phyloP scores from a whole-genome alignment of 2,329 filamentous ascomycete genomes.

The Pseudogymnoascus sp. region DNA sequence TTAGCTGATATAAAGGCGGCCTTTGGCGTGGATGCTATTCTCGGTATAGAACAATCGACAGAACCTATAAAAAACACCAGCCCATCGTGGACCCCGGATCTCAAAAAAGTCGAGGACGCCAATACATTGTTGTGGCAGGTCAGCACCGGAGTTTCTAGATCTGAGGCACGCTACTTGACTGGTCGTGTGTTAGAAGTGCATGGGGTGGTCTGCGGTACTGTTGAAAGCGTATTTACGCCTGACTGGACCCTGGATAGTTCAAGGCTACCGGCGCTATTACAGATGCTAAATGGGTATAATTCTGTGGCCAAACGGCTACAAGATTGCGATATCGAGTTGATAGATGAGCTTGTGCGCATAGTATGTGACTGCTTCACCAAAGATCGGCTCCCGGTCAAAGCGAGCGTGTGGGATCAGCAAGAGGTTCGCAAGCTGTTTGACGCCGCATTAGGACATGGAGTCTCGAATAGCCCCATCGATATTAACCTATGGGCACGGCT shows the following conservation, averaged over 20 bases:
- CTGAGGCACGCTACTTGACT: not conserved
- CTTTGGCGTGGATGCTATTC: not conserved
- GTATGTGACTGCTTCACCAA: not conserved
- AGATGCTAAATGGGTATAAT: not conserved
- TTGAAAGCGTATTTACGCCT: not conserved
- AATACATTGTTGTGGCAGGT: not conserved
- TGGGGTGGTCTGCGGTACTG: not conserved
- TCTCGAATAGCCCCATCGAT: not conserved
- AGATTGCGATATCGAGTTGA: not conserved
- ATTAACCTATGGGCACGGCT: not conserved
- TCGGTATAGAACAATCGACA: not conserved
- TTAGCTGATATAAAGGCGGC: not conserved
- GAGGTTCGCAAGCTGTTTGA: not conserved
- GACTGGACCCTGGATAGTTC: not conserved
- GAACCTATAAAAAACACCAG: not conserved
- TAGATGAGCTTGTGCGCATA: not conserved
- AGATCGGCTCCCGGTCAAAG: not conserved
- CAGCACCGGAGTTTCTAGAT: not conserved
- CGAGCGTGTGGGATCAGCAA: not conserved
- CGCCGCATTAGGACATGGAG: not conserved
- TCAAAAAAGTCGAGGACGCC: not conserved
- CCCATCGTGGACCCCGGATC: not conserved
- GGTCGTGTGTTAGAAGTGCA: not conserved
- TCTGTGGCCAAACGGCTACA: not conserved
- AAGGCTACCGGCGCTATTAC: not conserved